Conservation (phyloP, 805 yeast species). For the Naumovozyma castellii region DNA sequence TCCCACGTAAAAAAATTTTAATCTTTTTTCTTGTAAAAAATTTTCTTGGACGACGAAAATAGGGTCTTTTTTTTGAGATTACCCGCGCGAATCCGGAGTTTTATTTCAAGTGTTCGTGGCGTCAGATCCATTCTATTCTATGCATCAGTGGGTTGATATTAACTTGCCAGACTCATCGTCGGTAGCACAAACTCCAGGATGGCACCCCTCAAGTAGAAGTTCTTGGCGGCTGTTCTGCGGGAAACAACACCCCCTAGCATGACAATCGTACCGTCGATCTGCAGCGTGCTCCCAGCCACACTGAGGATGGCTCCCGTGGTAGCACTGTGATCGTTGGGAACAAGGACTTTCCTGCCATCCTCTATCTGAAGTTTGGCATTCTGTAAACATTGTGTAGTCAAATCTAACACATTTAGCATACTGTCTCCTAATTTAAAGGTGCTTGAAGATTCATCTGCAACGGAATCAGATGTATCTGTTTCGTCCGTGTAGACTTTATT, state of each 20-base stretch:
- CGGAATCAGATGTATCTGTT: not conserved
- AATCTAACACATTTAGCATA: constrained; percentile 16
- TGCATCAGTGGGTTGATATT: too few relatives aligned
- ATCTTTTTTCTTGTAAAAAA: not conserved
- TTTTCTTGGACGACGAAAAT: not conserved
- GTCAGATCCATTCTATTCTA: too few relatives aligned
- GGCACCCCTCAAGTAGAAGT: constrained; percentile 23
- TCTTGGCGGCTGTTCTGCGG: constrained; percentile 6
- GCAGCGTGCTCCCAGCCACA: constrained; percentile 12
- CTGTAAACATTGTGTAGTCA: constrained; percentile 16
- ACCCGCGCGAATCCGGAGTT: not conserved
- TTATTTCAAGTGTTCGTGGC: not conserved
- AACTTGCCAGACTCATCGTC: constrained; percentile 17
- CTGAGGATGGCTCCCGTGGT: constrained; percentile 2
- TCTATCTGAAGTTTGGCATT: constrained; percentile 5
- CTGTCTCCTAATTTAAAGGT: constrained; percentile 7
- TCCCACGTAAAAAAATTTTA: not conserved
- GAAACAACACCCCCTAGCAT: constrained; percentile 24
- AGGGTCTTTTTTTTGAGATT: not conserved
- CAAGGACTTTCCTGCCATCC: not conserved
- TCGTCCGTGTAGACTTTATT: constrained; percentile 7
- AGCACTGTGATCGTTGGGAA: not conserved
- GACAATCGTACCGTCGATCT: constrained; percentile 16
- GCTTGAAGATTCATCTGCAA: constrained; percentile 1
- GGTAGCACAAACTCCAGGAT: constrained; percentile 23